A percentile compares a stretch with the other conserved stretches of the same genome.
These are phyloP conservation scores for Diutina rugosa DNA, from an alignment of 1,139 yeast species.

Conservation along the genomic window DNA sequence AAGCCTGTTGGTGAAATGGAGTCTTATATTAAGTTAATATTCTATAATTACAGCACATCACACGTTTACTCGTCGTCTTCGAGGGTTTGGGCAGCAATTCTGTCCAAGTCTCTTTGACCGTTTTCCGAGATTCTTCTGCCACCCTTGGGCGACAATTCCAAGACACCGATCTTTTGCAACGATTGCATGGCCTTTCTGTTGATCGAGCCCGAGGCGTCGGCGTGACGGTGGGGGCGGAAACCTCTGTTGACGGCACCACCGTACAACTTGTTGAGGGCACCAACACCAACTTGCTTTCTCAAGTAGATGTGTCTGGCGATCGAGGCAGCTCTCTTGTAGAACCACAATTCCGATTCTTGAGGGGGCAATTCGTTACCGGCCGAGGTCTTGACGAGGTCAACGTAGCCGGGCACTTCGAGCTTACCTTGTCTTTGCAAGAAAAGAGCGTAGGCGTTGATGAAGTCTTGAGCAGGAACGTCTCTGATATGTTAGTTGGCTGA, in stretches of 20 bases:
- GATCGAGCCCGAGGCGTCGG: constrained; percentile 97
- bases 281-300: constrained; percentile 99
- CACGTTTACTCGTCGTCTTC: constrained; percentile 63
- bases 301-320: constrained; percentile 99
- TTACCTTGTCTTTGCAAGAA: constrained; percentile 99
- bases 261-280: constrained; percentile 97
- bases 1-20: constrained; percentile 2
- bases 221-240: constrained; percentile 97
- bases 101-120: constrained; percentile 99
- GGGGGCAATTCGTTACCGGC: constrained; percentile 99
- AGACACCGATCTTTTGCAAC: constrained; percentile 95
- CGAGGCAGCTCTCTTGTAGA: constrained; percentile 99
- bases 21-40: not conserved
- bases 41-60: constrained; percentile 1
- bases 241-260: constrained; percentile 99
- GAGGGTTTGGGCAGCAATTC: constrained; percentile 99
- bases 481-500: constrained; percentile 34
- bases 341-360: constrained; percentile 99
- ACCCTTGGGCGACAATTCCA: constrained; percentile 95
- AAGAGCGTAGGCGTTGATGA: constrained; percentile 98
- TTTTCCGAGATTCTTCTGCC: constrained; percentile 99
- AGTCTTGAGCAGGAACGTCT: constrained; percentile 99
- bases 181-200: constrained; percentile 98
- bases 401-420: constrained; percentile 99
- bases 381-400: constrained; percentile 98